phyloP scores from a whole-genome alignment of 371 early-diverging fungal species.

The Circinella umbellata region DNA sequence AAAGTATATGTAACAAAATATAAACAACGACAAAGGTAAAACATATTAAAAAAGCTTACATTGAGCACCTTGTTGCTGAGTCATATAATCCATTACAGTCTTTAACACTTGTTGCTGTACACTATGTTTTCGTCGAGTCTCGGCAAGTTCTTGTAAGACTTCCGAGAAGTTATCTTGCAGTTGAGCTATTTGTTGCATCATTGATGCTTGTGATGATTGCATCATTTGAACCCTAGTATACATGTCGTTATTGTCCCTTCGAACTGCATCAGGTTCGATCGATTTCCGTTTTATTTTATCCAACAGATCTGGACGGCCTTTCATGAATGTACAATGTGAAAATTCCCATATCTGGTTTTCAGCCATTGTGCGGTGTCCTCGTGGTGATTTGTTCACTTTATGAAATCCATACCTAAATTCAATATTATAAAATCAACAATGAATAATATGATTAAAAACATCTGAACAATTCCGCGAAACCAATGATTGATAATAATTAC shows the following conservation, averaged over 20 bases:
- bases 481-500: constrained; percentile 35
- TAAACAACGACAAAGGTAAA: too few species aligned
- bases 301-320: constrained; percentile 72
- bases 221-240: constrained; percentile 74
- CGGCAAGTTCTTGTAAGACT: constrained; percentile 69
- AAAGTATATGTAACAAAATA: too few species aligned
- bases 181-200: constrained; percentile 67
- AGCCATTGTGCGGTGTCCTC: constrained; percentile 69
- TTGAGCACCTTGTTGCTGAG: constrained; percentile 37
- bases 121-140: constrained; percentile 58
- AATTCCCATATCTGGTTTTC: constrained; percentile 90
- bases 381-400: constrained; percentile 80
- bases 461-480: not conserved
- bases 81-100: constrained; percentile 55
- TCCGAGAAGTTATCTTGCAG: constrained; percentile 70
- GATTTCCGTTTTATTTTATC: constrained; percentile 82
- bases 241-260: constrained; percentile 74
- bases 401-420: constrained; percentile 70
- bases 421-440: not conserved
- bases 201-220: constrained; percentile 72
- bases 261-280: constrained; percentile 70
- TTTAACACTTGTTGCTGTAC: constrained; percentile 63
- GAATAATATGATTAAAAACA: not conserved
- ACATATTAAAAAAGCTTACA: constrained; percentile 21
- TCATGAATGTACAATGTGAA: constrained; percentile 77